Evolutionary conservation across 2,329 filamentous ascomycete genomes (phyloP).

Genomic region (Chrysosporium keratinophilum): DNA sequence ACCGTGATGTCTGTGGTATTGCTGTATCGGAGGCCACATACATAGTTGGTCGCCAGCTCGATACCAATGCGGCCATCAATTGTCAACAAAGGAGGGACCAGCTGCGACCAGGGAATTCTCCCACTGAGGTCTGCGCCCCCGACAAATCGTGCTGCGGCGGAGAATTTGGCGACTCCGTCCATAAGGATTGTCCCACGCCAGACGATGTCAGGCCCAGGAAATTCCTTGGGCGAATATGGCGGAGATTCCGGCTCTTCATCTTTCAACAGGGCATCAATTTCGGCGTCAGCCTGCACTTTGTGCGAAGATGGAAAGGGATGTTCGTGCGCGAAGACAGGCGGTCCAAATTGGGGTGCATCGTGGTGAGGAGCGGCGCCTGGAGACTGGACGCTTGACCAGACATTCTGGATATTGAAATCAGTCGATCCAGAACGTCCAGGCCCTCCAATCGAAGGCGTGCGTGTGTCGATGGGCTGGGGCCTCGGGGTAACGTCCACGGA

Average conservation of each 20-base stretch:
- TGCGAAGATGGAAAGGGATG: constrained; percentile 32
- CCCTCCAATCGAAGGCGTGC: constrained; percentile 34
- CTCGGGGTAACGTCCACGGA: constrained; percentile 21
- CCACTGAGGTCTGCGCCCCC: constrained; percentile 69
- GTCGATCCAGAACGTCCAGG: constrained; percentile 42
- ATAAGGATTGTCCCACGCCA: constrained; percentile 71
- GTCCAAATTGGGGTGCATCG: constrained; percentile 36
- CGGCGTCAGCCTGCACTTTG: constrained; percentile 58
- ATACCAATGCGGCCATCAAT: constrained; percentile 64
- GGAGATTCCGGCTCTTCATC: constrained; percentile 72
- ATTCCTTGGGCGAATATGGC: constrained; percentile 72
- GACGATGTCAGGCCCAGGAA: constrained; percentile 57
- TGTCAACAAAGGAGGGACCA: constrained; percentile 57
- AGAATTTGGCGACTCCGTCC: constrained; percentile 65
- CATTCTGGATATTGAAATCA: constrained; percentile 74
- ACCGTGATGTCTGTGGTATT: constrained; percentile 75
- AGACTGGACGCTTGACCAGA: constrained; percentile 73
- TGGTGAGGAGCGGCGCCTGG: constrained; percentile 45
- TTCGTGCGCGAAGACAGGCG: constrained; percentile 15
- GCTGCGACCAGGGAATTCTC: constrained; percentile 59
- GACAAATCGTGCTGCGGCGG: constrained; percentile 67
- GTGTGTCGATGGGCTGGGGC: constrained; percentile 30
- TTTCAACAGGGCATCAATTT: constrained; percentile 79
- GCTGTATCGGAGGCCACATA: constrained; percentile 76
- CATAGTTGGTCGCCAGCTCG: constrained; percentile 76